Evolutionary conservation across 2,329 filamentous ascomycete genomes (phyloP), one percentile per base, ranked within the genome.

Genomic region (Hypoxylon sp.): DNA sequence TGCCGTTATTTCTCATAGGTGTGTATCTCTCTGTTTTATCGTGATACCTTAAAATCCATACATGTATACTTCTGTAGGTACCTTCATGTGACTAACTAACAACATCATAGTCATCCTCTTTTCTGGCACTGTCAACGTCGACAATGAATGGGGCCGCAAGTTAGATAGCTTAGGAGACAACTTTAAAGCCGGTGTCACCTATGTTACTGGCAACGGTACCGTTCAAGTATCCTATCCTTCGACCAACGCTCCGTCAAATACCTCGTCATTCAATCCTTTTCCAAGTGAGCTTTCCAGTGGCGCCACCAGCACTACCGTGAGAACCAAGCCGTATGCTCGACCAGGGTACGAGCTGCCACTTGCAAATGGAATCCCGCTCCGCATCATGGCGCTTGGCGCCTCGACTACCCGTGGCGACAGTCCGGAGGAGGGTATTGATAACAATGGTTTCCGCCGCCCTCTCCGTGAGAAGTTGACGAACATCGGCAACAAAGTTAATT

Each of bases 401-500:
- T 79, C 77, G 11, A 77, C 76, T 2, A 78, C 77, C 4, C 75
- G 75, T 35, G 76, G 77, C 61, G 76, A 78, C 63, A 77, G 75
- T 53, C 72, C 75, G n/a, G 76, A 76, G 29, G 70, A 70, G 22
- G 73, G 70, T 19, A 74, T 77, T 39, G 76, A 77, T 62, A 77
- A 78, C 72, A 78, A 78, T 14, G 77, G 77, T 42, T 79, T 77
- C 64, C 77, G 77, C 5, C 75, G 77, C n/a, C 73, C 73, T 29
- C 72, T 82, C 3, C 76, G 80, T 6, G 74, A 81, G 56, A 77
- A 74, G 60, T 73, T 82, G 35, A 76, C 67, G 5, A 47, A 68
- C 39, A 73, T 76, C 54, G 77, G 77, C 31, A 75, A 78, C 48
- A 74, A 76, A 42, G 77, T 78, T 53, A 78, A 78, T 65, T 79